Conservation (phyloP, 1,139 yeast species). For the Pneumocystis canis region DNA sequence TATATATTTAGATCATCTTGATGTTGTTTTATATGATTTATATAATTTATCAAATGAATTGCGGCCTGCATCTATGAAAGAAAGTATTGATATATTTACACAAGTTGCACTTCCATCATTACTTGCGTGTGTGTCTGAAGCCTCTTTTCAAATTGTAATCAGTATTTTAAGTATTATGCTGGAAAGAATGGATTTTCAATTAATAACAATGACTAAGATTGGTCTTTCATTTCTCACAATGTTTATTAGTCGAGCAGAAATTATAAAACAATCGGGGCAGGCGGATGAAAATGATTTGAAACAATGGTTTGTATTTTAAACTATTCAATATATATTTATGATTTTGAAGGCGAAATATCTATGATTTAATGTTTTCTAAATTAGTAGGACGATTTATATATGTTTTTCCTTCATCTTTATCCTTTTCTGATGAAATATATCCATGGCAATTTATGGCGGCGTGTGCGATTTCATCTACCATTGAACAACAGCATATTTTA, state of each 20-base stretch:
- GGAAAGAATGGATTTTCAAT: conserved; percentile 53
- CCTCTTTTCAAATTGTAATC: conserved; percentile 66
- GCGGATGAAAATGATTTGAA: conserved; percentile 36
- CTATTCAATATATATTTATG: not conserved
- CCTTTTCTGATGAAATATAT: conserved; percentile 59
- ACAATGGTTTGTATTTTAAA: conserved; percentile 38
- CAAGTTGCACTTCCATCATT: conserved; percentile 72
- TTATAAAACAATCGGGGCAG: conserved; percentile 60
- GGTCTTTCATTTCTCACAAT: conserved; percentile 83
- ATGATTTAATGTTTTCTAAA: conserved; percentile 65
- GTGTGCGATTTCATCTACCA: conserved; percentile 78
- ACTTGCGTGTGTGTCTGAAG: conserved; percentile 72
- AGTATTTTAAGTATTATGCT: conserved; percentile 64
- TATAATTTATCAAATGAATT: not conserved
- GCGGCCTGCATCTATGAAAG: conserved; percentile 31
- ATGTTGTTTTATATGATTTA: conserved; percentile 40
- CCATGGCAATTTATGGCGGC: conserved; percentile 97
- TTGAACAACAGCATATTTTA: conserved; percentile 84
- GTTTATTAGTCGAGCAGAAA: conserved; percentile 78
- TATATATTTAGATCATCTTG: conserved; percentile 67
- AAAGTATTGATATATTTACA: conserved; percentile 66
- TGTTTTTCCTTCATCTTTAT: conserved; percentile 58
- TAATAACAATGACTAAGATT: conserved; percentile 65
- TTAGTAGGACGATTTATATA: conserved; percentile 65
- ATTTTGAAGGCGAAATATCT: conserved; percentile 36